A percentile compares a stretch with the other conserved stretches of the same genome.
These are phyloP conservation scores for Nitzschia sp. DNA, from an alignment of 108 stramenopile species.

Conservation along the genomic window DNA sequence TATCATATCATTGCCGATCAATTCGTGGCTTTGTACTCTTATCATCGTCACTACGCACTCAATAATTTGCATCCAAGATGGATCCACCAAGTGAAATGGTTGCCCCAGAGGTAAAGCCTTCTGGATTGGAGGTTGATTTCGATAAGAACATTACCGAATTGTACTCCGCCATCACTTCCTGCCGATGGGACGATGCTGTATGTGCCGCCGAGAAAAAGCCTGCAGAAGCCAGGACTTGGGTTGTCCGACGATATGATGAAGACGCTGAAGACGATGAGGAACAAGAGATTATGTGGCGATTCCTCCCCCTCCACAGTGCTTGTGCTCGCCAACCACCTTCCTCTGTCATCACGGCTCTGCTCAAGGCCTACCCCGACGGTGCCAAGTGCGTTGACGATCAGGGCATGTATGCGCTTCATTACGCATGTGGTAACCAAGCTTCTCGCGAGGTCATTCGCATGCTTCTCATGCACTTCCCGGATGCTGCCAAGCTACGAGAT, in stretches of 20 bases:
- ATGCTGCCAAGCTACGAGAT: conserved; percentile 62
- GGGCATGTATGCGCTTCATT: conserved; percentile 84
- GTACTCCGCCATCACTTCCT: conserved; percentile 74
- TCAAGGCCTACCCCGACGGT: conserved; percentile 68
- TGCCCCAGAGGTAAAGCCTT: conserved; percentile 12
- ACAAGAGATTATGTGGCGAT: conserved; percentile 71
- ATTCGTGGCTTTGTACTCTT: too few relatives aligned
- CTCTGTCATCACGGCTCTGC: conserved; percentile 50
- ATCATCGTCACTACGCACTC: too few relatives aligned
- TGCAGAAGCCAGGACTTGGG: conserved; percentile 71
- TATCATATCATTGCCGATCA: too few relatives aligned
- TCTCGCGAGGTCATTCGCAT: conserved; percentile 63
- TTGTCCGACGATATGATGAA: conserved; percentile 61
- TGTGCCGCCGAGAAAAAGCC: conserved; percentile 35
- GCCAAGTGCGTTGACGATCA: conserved; percentile 74
- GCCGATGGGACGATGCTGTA: conserved; percentile 65
- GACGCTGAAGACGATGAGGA: conserved; percentile 27
- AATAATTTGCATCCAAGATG: too few relatives aligned
- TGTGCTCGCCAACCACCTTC: conserved; percentile 76
- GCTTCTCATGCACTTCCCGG: conserved; percentile 64
- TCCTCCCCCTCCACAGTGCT: conserved; percentile 82
- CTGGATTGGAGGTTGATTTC: conserved; percentile 69
- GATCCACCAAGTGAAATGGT: conserved; percentile 20
- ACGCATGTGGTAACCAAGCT: conserved; percentile 79
- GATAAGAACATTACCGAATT: conserved; percentile 72